Conservation (phyloP, 2,329 filamentous ascomycete genomes). For the Ophiostoma sp. region DNA sequence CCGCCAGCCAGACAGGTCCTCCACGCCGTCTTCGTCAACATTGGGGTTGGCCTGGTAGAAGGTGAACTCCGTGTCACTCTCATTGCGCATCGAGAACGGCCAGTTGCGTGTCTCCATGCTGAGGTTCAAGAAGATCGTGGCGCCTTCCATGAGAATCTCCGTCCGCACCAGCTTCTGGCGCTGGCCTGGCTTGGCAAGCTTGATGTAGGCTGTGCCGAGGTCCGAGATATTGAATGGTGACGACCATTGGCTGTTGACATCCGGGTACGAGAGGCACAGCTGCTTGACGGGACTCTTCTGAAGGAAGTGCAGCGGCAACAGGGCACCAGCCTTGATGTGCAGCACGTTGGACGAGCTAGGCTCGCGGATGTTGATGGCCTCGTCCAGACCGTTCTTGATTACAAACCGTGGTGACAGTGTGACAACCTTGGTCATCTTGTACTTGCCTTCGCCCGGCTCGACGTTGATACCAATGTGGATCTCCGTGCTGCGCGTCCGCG, state of each 20-base stretch:
- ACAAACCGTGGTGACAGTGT: slow-evolving; percentile 91
- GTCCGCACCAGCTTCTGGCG: slow-evolving; percentile 84
- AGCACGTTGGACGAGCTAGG: slow-evolving; percentile 86
- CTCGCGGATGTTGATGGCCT: slow-evolving; percentile 87
- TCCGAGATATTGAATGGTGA: slow-evolving; percentile 98
- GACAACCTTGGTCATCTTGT: slow-evolving; percentile 94
- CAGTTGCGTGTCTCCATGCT: slow-evolving; percentile 91
- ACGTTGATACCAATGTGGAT: slow-evolving; percentile 90
- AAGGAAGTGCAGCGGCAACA: slow-evolving; percentile 86
- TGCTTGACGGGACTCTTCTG: slow-evolving; percentile 83
- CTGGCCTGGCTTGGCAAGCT: slow-evolving; percentile 86
- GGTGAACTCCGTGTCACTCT: slow-evolving; percentile 93
- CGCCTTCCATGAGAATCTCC: slow-evolving; percentile 87
- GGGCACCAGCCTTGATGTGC: slow-evolving; percentile 71
- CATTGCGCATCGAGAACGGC: slow-evolving; percentile 98
- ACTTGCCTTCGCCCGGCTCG: slow-evolving; percentile 90
- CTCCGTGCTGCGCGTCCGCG: slow-evolving; percentile 65
- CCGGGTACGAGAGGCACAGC: slow-evolving; percentile 87
- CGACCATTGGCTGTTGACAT: slow-evolving; percentile 95
- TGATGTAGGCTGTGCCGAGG: slow-evolving; percentile 87
- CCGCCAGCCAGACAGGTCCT: slow-evolving; percentile 85
- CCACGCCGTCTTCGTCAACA: slow-evolving; percentile 82
- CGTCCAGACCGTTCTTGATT: slow-evolving; percentile 86
- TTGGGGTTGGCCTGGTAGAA: slow-evolving; percentile 96
- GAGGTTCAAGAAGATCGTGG: slow-evolving; percentile 90